These are phyloP conservation scores for Triticum monococcum DNA, from an alignment of 176 grass and related monocot genomes.

Conservation along the genomic window DNA sequence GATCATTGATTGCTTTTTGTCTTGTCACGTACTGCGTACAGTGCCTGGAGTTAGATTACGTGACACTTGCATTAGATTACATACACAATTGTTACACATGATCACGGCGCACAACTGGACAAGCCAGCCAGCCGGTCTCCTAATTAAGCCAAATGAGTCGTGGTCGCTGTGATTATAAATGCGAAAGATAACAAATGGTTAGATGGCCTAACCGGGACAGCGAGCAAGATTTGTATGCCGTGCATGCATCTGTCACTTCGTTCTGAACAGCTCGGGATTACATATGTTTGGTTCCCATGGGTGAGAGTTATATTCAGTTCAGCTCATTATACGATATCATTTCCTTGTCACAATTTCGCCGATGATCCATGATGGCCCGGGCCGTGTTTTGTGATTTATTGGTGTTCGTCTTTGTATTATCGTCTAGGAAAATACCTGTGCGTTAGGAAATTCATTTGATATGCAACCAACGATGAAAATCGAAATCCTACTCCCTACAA, in stretches of 20 bases:
- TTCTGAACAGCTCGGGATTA: too few species aligned
- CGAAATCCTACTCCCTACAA: not conserved
- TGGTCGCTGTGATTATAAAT: not conserved
- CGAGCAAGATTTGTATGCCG: too few species aligned
- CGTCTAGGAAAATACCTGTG: too few species aligned
- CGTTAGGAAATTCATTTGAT: too few species aligned
- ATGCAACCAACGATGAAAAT: not conserved
- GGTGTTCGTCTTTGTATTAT: too few species aligned
- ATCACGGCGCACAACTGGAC: not conserved
- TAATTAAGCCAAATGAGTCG: not conserved
- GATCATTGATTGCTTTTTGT: not conserved
- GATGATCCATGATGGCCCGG: too few species aligned
- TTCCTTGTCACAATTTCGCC: too few species aligned
- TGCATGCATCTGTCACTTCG: not conserved
- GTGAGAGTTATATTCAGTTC: too few species aligned
- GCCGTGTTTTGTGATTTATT: too few species aligned
- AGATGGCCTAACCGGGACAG: not conserved
- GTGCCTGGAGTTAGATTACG: not conserved
- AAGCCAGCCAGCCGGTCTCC: not conserved
- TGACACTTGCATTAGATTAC: not conserved
- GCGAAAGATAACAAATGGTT: not conserved
- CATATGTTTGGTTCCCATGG: too few species aligned
- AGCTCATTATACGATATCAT: too few species aligned
- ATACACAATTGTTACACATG: not conserved
- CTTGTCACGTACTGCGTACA: too few species aligned